Percentiles rank a stretch among this genome's conserved stretches.
These are phyloP conservation scores for Gloeostereum incarnatum DNA, from an alignment of 768 basidiomycete species.

Conservation along the genomic window DNA sequence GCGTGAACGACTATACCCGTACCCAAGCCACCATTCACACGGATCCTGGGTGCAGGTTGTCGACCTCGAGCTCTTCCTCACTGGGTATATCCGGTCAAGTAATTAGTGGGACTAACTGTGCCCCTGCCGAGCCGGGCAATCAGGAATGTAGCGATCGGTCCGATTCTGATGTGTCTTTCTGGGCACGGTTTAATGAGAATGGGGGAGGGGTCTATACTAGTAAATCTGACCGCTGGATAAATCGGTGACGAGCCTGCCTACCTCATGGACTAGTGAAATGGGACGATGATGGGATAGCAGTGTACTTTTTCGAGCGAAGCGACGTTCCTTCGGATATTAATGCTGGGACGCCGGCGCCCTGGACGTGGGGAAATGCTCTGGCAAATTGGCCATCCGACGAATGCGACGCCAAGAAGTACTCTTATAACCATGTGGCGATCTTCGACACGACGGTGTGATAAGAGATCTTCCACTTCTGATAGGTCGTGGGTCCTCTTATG, in stretches of 20 bases:
- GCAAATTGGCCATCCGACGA: constrained; percentile 70
- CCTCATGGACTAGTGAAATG: constrained; percentile 75
- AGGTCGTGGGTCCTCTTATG: constrained; percentile 1
- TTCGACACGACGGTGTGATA: constrained; percentile 85
- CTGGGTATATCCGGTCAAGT: constrained; percentile 55
- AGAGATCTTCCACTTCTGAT: constrained; percentile 14
- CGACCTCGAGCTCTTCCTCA: constrained; percentile 31
- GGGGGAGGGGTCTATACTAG: constrained; percentile 88
- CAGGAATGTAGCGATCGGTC: constrained; percentile 78
- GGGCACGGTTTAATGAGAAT: constrained; percentile 77
- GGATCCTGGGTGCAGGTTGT: constrained; percentile 55
- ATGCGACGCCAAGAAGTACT: constrained; percentile 75
- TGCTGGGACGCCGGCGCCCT: constrained; percentile 64
- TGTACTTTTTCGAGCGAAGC: constrained; percentile 76
- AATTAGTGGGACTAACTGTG: constrained; percentile 67
- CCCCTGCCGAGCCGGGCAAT: constrained; percentile 59
- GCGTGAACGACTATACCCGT: constrained; percentile 64
- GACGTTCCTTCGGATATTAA: constrained; percentile 72
- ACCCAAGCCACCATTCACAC: constrained; percentile 76
- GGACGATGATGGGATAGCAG: constrained; percentile 63
- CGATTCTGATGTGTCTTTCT: constrained; percentile 54
- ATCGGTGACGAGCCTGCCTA: too few species aligned
- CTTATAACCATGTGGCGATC: constrained; percentile 67
- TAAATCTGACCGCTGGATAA: too few species aligned
- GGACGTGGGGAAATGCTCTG: constrained; percentile 66